phyloP scores from a whole-genome alignment of 2,329 filamentous ascomycete species.

The Phaeoacremonium minimum region DNA sequence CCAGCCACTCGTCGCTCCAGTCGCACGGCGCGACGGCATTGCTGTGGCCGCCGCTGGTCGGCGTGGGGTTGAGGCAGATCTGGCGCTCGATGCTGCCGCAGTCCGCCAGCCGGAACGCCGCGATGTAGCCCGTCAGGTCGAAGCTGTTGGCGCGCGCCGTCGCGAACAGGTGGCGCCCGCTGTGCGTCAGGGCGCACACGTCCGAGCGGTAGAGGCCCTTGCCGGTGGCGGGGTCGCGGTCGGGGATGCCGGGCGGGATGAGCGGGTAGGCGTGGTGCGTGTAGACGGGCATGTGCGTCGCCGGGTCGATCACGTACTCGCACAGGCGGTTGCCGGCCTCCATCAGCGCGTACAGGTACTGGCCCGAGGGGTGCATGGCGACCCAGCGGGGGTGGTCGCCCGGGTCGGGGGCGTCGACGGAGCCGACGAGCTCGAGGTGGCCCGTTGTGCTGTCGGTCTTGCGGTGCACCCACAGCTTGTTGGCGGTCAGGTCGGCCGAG shows the following conservation, averaged over 20 bases:
- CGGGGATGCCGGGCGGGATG: conserved; percentile 67
- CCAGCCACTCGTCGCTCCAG: conserved; percentile 86
- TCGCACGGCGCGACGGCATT: conserved; percentile 83
- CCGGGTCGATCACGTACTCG: conserved; percentile 74
- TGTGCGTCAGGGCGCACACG: conserved; percentile 69
- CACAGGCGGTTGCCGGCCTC: conserved; percentile 82
- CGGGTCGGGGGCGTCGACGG: conserved; percentile 64
- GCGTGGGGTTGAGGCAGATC: conserved; percentile 77
- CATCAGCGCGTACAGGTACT: conserved; percentile 83
- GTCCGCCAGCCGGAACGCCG: conserved; percentile 68
- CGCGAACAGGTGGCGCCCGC: conserved; percentile 74
- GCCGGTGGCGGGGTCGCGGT: conserved; percentile 30
- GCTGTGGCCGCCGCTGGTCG: conserved; percentile 81
- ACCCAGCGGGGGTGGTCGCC: conserved; percentile 86
- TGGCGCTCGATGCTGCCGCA: conserved; percentile 71
- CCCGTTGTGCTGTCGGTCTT: conserved; percentile 50
- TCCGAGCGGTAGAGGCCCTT: conserved; percentile 74
- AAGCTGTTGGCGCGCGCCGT: conserved; percentile 76
- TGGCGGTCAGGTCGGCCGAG: conserved; percentile 72
- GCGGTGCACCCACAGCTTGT: conserved; percentile 81
- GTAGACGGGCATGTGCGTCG: conserved; percentile 71
- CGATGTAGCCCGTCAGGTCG: conserved; percentile 75
- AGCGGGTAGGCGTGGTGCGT: conserved; percentile 74
- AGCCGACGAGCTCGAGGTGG: conserved; percentile 64
- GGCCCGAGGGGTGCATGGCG: conserved; percentile 72